Base-by-base conservation (phyloP, 306 rosid species). In the Fragaria vesca region DNA sequence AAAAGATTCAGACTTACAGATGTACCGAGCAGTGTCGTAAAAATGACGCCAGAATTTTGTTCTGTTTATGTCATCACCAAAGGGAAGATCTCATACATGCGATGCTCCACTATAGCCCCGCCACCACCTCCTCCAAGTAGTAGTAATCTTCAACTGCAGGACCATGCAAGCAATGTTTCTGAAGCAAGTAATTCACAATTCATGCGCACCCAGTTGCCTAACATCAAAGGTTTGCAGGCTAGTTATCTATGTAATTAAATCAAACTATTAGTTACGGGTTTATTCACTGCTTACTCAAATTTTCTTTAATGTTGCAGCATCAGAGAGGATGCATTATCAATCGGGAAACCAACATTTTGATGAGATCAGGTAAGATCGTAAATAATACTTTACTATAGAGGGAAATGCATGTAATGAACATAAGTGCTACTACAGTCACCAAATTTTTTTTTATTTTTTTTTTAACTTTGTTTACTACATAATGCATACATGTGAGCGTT, bases 41-140 rank as follows among this genome's bases (percentile, higher is more conserved):
- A 83, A 81, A 91, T 77, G 42, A 90, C 91, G 20, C 95, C 97
- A 0, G 83, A 81, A n/a, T 94, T 89, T 85, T 94, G 98, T 85
- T 87, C 93, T 3, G 87, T 94, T 66, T 94, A 94, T 82, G 83
- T 82, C 18, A 90, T 94, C 68, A n/a, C 86, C 79, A 92, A 87
- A 83, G 97, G 95, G 75, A 92, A 89, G 76, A 85, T 94, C 69
- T 66, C 90, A 9, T 60, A 83, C 0, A 85, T 90, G 65, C 81
- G 80, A 74, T 76, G 24, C 66, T 60, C 66, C 21, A 24, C 71
- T 55, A 13, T 84, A 21, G 4, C 80, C 40, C 2, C 89, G n/a
- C 8, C 47, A 24, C 84, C 84, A 32, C 11, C 38, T 34, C 30
- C 76, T 28, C 66, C 50, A 9, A 30, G 32, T 30, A 76, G 36